Evolutionary conservation across 1,139 yeast genomes (phyloP).

Genomic region (Candida tropicalis): DNA sequence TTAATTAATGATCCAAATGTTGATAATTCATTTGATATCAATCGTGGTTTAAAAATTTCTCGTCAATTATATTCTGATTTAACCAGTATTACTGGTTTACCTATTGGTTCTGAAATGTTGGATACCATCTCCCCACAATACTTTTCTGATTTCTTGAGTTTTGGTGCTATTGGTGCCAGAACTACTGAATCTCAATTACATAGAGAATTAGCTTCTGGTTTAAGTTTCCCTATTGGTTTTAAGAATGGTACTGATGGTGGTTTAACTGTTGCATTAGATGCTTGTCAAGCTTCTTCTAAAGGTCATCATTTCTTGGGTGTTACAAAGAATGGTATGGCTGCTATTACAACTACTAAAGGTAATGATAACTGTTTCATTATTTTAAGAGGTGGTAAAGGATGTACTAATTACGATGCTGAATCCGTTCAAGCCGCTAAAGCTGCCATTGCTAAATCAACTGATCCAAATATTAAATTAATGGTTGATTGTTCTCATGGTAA

Average conservation of each 20-base stretch:
- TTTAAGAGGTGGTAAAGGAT: constrained; percentile 91
- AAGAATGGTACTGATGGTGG: constrained; percentile 97
- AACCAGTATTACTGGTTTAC: constrained; percentile 61
- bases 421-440: constrained; percentile 70
- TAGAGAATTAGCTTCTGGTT: constrained; percentile 93
- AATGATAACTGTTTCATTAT: constrained; percentile 89
- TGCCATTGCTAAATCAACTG: constrained; percentile 60
- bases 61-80: constrained; percentile 84
- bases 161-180: constrained; percentile 98
- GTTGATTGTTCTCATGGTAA: constrained; percentile 98
- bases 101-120: constrained; percentile 97
- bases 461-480: constrained; percentile 76
- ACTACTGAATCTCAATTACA: constrained; percentile 97
- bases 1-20: constrained; percentile 96
- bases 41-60: constrained; percentile 88
- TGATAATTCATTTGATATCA: constrained; percentile 90
- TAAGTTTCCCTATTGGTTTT: constrained; percentile 96
- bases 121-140: constrained; percentile 97
- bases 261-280: constrained; percentile 89
- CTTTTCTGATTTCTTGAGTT: constrained; percentile 83
- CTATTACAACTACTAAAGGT: constrained; percentile 94
- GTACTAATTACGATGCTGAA: constrained; percentile 84
- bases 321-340: constrained; percentile 86
- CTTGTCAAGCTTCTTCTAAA: constrained; percentile 87
- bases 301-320: constrained; percentile 95